Base-by-base conservation (phyloP, 2,329 filamentous ascomycete genomes). In the Botryotinia narcissicola region DNA sequence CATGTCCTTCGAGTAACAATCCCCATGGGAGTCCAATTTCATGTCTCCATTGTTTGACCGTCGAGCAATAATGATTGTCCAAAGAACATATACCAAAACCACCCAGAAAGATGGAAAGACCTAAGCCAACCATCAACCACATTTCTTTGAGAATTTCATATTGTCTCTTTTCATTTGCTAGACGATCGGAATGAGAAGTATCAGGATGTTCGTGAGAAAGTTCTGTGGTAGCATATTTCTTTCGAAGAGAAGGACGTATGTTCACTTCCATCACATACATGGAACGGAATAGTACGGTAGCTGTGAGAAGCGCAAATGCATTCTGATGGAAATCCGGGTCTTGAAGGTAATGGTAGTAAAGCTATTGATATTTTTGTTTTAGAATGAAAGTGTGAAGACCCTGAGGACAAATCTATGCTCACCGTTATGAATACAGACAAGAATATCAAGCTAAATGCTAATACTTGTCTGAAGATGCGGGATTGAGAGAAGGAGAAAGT, bases 331-430 rank as follows among this genome's bases (percentile, higher is more conserved):
- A 93, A 0, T 85, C 83, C 0, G 91, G 91, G 75, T 93, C 90
- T 81, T 92, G 90, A 2, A 93, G 84, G 78, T 92, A 92, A 81
- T 93, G 91, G 81, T 93, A 93, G 79, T 92, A 92, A 16, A 88
- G 81, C 25, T 75, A 29, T 75, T 48, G 46, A 42, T 20, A 61
- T 44, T 35, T 20, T 48, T 4, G 20, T 4, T 37, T 75, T 63
- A 75, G 73, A 20, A 42, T 29, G 37, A 8, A 32, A 3, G n/a
- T 44, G 18, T 64, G n/a, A 37, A 32, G 64, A 22, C 9, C 18
- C 1, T 9, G 22, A 51, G 46, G 46, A 67, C 22, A 4, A 54
- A 22, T 22, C 16, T 32, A 42, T 37, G 71, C 75, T 54, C 54
- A 79, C 77, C 48, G 90, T 92, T 79, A 92, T 92, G 78, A 90